These are phyloP conservation scores for Colletotrichum falcatum DNA, from an alignment of 2,329 filamentous ascomycete genomes.

Conservation along the genomic window DNA sequence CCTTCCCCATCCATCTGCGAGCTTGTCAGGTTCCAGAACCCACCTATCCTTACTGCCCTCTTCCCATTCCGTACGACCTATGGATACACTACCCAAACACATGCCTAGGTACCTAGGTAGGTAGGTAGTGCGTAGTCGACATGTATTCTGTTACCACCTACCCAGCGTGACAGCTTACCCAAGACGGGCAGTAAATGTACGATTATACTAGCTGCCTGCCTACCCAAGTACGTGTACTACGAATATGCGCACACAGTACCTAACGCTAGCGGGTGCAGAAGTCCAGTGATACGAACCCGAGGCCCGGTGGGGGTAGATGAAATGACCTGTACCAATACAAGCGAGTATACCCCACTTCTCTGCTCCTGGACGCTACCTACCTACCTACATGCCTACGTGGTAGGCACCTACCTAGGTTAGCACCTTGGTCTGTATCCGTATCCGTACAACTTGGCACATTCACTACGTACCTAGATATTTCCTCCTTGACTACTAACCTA, in stretches of 20 bases:
- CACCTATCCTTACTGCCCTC: slow-evolving; percentile 10
- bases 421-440: too few species aligned
- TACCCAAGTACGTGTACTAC: too few species aligned
- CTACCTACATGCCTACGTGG: too few species aligned
- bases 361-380: too few species aligned
- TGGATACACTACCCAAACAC: not conserved
- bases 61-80: not conserved
- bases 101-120: too few species aligned
- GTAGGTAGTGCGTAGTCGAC: too few species aligned
- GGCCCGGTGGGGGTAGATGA: not conserved
- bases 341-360: not conserved
- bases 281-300: not conserved
- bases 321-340: not conserved
- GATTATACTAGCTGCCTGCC: too few species aligned
- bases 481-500: not conserved
- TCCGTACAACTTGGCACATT: too few species aligned
- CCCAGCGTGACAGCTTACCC: too few species aligned
- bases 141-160: too few species aligned
- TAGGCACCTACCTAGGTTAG: too few species aligned
- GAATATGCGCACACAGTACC: not conserved
- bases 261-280: not conserved
- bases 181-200: not conserved
- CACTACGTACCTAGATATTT: too few species aligned
- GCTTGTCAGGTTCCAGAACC: slow-evolving; percentile 36
- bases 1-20: slow-evolving; percentile 11